phyloP scores from a whole-genome alignment of 2,329 filamentous ascomycete genomes.

The Cryoendolithus antarcticus region DNA sequence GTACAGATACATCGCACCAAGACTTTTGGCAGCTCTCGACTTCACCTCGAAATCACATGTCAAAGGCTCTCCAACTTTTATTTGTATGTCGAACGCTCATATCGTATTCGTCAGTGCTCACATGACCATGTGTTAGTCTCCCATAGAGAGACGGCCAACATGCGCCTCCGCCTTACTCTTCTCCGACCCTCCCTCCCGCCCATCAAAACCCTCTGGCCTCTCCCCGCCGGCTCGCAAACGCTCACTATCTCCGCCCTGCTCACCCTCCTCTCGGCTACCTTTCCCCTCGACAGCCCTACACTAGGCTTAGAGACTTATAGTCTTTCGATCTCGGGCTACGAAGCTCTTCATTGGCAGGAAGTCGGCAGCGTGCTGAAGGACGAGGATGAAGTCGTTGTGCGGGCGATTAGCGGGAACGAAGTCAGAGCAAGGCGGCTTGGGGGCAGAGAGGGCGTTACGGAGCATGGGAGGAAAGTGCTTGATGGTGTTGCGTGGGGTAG shows the following conservation, averaged over 20 bases:
- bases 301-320: conserved; percentile 88
- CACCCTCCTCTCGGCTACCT: conserved; percentile 62
- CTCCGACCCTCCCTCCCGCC: conserved; percentile 63
- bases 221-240: conserved; percentile 27
- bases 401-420: conserved; percentile 64
- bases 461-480: conserved; percentile 65
- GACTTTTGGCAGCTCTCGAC: too few relatives aligned
- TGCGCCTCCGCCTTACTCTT: conserved; percentile 64
- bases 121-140: not conserved
- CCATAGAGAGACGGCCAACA: conserved; percentile 15
- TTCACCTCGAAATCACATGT: too few relatives aligned
- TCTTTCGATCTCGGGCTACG: conserved; percentile 66
- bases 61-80: too few relatives aligned
- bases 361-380: conserved; percentile 60
- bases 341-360: conserved; percentile 76
- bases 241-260: conserved; percentile 63
- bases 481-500: conserved; percentile 78
- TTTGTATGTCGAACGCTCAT: too few relatives aligned
- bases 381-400: conserved; percentile 74
- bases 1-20: too few relatives aligned
- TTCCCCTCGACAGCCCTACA: conserved; percentile 67
- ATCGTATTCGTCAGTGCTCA: too few relatives aligned
- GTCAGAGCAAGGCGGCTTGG: conserved; percentile 58
- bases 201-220: conserved; percentile 59
- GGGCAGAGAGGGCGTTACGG: conserved; percentile 69